Percentiles rank a stretch among this genome's conserved stretches.
These are phyloP conservation scores for Vigna mungo DNA, from an alignment of 306 rosid species.

Conservation along the genomic window DNA sequence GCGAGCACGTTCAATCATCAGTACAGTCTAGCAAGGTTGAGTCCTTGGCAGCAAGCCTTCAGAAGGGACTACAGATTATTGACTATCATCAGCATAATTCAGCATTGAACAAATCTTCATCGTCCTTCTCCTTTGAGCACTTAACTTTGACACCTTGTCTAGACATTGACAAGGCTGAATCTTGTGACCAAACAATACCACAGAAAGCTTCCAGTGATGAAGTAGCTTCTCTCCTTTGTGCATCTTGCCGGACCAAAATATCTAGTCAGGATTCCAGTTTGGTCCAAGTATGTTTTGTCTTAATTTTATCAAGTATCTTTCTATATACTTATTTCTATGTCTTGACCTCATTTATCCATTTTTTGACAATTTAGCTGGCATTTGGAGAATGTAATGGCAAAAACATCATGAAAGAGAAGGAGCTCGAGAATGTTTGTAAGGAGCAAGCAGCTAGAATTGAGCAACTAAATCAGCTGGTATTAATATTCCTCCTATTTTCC, in stretches of 20 bases:
- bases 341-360: constrained; percentile 9
- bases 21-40: constrained; percentile 70
- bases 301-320: constrained; percentile 10
- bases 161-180: constrained; percentile 55
- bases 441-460: constrained; percentile 78
- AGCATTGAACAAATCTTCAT: constrained; percentile 68
- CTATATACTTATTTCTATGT: neutral
- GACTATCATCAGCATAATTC: constrained; percentile 83
- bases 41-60: constrained; percentile 90
- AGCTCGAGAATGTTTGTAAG: constrained; percentile 69
- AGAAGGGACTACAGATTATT: constrained; percentile 86
- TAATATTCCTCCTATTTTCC: constrained; percentile 22
- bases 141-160: constrained; percentile 70
- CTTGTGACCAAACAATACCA: constrained; percentile 54
- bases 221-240: constrained; percentile 62
- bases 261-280: constrained; percentile 45
- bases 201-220: constrained; percentile 51
- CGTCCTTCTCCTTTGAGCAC: constrained; percentile 92
- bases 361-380: constrained; percentile 37
- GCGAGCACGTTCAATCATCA: constrained; percentile 57
- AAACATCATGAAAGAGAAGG: constrained; percentile 53
- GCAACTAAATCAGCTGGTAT: constrained; percentile 70
- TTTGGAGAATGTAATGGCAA: constrained; percentile 39
- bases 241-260: constrained; percentile 62
- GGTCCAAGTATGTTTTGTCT: constrained; percentile 49